Conservation (phyloP, 148 eudicot genomes). For the Rhododendron ferrugineum region DNA sequence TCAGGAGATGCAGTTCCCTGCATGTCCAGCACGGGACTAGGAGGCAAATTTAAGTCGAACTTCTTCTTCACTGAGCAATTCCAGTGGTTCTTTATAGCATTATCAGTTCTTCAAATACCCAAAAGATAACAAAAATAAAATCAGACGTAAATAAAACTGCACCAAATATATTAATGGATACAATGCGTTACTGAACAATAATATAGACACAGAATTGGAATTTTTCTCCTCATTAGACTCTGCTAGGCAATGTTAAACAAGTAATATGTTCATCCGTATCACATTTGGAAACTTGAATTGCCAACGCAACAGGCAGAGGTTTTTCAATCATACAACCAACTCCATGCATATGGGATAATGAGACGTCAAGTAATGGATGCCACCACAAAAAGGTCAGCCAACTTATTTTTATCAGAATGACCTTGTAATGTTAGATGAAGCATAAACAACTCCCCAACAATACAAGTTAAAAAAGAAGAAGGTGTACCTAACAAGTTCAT, state of each 20-base stretch:
- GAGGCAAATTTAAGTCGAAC: conserved; percentile 33
- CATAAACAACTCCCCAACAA: neutral
- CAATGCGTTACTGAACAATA: neutral
- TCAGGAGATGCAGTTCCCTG: conserved; percentile 20
- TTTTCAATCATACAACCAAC: neutral
- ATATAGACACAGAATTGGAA: neutral
- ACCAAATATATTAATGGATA: neutral
- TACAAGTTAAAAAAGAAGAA: no score
- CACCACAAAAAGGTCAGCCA: neutral
- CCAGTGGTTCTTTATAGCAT: conserved; percentile 94
- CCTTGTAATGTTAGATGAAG: neutral
- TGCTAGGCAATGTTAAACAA: neutral
- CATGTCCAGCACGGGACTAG: conserved; percentile 17
- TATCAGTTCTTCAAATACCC: conserved; percentile 57
- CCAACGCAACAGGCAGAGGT: neutral
- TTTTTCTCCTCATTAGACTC: neutral
- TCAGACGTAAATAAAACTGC: neutral
- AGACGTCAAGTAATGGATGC: neutral
- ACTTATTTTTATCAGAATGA: neutral
- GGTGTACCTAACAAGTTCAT: no score
- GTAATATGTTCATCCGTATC: neutral
- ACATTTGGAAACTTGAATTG: neutral
- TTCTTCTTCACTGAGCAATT: conserved; percentile 68
- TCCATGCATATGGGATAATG: no score
- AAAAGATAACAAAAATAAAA: neutral